Evolutionary conservation across 176 grass and related monocot species (phyloP).

Genomic region (Thalia dealbata): DNA sequence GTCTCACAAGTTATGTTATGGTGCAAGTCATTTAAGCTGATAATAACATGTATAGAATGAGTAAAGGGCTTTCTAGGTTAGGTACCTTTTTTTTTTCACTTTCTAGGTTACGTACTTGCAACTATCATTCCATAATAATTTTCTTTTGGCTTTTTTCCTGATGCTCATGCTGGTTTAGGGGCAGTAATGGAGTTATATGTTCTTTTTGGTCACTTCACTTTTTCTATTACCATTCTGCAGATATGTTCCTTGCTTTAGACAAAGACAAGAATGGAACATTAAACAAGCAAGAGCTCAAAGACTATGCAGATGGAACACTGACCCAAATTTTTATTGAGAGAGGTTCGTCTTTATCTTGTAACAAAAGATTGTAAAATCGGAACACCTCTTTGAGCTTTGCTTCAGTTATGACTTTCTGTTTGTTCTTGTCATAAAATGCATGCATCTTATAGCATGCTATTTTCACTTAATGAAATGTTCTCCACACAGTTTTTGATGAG

Average conservation of each 20-base stretch:
- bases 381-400: background rate
- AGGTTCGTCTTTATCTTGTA: slow-evolving; percentile 33
- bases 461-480: no score
- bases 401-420: background rate
- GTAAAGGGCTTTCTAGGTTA: background rate
- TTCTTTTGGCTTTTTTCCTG: background rate
- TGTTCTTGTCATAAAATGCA: no score
- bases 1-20: no score
- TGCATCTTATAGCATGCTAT: no score
- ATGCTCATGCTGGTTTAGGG: background rate
- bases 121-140: background rate
- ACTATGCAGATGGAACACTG: slow-evolving; percentile 96
- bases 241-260: slow-evolving; percentile 96
- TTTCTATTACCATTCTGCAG: slow-evolving; percentile 29
- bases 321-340: slow-evolving; percentile 97
- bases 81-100: no score
- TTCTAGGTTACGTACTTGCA: background rate
- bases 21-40: slow-evolving; percentile 1
- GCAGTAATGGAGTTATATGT: background rate
- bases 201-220: slow-evolving; percentile 3
- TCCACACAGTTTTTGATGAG: slow-evolving; percentile 79
- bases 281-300: slow-evolving; percentile 97
- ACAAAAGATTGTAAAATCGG: background rate
- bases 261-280: slow-evolving; percentile 94
- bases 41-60: background rate